These are phyloP conservation scores for Aspergillus sclerotioniger DNA, from an alignment of 495 filamentous ascomycete genomes.

Conservation along the genomic window DNA sequence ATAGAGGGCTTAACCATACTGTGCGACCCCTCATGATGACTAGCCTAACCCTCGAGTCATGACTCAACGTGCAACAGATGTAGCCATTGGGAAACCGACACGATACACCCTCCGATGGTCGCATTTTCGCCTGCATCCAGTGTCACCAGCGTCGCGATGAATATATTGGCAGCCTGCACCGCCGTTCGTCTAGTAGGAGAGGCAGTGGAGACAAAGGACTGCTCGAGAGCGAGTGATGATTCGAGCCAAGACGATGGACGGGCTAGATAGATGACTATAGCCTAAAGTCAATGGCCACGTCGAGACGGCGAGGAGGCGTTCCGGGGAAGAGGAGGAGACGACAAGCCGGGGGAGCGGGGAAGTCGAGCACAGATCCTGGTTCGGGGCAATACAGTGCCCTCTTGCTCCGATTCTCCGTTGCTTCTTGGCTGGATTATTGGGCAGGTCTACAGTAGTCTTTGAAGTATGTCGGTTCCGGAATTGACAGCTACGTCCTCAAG, in stretches of 20 bases:
- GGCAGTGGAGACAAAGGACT: neutral
- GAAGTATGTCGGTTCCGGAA: too few relatives aligned
- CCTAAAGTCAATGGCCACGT: neutral
- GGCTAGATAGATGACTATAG: neutral
- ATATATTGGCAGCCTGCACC: neutral
- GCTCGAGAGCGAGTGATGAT: neutral
- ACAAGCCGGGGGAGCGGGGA: neutral
- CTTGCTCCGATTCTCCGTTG: too few relatives aligned
- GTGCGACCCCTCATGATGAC: neutral
- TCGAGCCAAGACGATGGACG: neutral
- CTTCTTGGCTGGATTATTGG: too few relatives aligned
- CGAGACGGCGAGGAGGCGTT: neutral
- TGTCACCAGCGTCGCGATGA: neutral
- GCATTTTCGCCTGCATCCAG: constrained; percentile 2
- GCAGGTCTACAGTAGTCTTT: too few relatives aligned
- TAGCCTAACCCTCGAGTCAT: neutral
- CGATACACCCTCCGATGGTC: neutral
- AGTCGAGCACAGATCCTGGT: too few relatives aligned
- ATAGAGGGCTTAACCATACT: neutral
- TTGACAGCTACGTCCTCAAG: too few relatives aligned
- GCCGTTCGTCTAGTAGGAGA: neutral
- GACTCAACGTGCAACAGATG: neutral
- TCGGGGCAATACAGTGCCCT: too few relatives aligned
- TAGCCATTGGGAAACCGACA: neutral
- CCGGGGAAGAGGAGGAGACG: neutral